Conservation (phyloP, 768 basidiomycete genomes). For the Lactarius trivialis region DNA sequence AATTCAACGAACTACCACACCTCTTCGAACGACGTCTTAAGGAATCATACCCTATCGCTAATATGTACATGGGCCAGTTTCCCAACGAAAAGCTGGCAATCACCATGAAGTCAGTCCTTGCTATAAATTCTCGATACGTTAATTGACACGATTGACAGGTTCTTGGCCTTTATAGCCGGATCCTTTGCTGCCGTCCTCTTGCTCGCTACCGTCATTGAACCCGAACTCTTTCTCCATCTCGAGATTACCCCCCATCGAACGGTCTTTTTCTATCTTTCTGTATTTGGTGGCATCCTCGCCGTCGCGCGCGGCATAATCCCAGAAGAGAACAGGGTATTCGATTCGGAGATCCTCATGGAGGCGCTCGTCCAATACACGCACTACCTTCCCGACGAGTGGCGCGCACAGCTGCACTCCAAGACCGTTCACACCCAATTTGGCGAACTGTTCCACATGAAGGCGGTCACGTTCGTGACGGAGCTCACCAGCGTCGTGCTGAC, state of each 20-base stretch:
- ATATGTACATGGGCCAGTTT: slow-evolving; percentile 96
- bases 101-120: slow-evolving; percentile 67
- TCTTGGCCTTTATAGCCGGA: slow-evolving; percentile 92
- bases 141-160: slow-evolving; percentile 42
- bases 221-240: slow-evolving; percentile 88
- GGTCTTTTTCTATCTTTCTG: slow-evolving; percentile 84
- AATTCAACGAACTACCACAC: slow-evolving; percentile 97
- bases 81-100: slow-evolving; percentile 91
- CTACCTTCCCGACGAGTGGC: slow-evolving; percentile 94
- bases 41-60: slow-evolving; percentile 83
- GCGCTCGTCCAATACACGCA: slow-evolving; percentile 93
- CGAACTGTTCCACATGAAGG: slow-evolving; percentile 89
- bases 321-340: slow-evolving; percentile 88
- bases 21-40: slow-evolving; percentile 81
- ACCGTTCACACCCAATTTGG: slow-evolving; percentile 90
- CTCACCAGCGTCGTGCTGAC: slow-evolving; percentile 87
- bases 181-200: slow-evolving; percentile 95
- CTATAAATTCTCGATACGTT: neutral
- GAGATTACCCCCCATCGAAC: slow-evolving; percentile 93
- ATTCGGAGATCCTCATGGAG: slow-evolving; percentile 87
- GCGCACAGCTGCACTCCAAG: slow-evolving; percentile 80
- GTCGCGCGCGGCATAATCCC: slow-evolving; percentile 94
- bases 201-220: slow-evolving; percentile 86
- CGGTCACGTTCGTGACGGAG: slow-evolving; percentile 81
- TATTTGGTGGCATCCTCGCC: slow-evolving; percentile 85